Base-by-base conservation (phyloP, 179 eudicot species). In the Vitellaria paradoxa region DNA sequence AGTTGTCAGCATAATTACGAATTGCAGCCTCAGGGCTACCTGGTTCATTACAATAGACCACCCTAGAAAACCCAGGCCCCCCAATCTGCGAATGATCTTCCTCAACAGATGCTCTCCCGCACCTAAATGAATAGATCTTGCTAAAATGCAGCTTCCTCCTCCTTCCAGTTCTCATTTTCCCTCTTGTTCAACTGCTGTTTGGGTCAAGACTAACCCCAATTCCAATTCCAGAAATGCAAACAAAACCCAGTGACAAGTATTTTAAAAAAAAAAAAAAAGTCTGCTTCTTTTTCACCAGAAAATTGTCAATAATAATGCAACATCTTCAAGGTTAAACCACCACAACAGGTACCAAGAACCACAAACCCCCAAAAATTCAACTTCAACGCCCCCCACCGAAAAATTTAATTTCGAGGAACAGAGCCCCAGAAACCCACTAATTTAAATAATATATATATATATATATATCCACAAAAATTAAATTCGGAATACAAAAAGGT, bases 41-140 rank as follows among this genome's bases (percentile, higher is more conserved):
- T 21, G 89, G 86, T 14, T 94, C 98, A 79, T 92, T 92, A 73
- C 93, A 84, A 81, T 76, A 91, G 6, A 94, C 96, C 14, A 88
- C 91, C 73, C 97, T 88, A 17, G 97, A 92, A 72, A 89, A 94
- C 0, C 98, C 98, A 30, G 96, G 98, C 1, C 92, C 90, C 50
- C 98, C 98, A 68, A 94, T 94, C 74, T 85, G 94, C 50, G 94
- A 87, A 30, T 85, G 90, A 59, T 91, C 94, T 15, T 88, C 92
- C 13, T 65, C 60, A 26, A 83, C 75, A 53, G 88, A 73, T 26
- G 77, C 74, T 80, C 70, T 93, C 23, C 93, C 76, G 78, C 98
- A 88, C 68, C 81, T 75, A 72, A 94, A 94, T 75, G 94, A 75
- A 73, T 92, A 94, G 84, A 94, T 85, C 89, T 91, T 94, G 86